Conservation (phyloP, 2,329 filamentous ascomycete species). For the Emericellopsis cladophorae region DNA sequence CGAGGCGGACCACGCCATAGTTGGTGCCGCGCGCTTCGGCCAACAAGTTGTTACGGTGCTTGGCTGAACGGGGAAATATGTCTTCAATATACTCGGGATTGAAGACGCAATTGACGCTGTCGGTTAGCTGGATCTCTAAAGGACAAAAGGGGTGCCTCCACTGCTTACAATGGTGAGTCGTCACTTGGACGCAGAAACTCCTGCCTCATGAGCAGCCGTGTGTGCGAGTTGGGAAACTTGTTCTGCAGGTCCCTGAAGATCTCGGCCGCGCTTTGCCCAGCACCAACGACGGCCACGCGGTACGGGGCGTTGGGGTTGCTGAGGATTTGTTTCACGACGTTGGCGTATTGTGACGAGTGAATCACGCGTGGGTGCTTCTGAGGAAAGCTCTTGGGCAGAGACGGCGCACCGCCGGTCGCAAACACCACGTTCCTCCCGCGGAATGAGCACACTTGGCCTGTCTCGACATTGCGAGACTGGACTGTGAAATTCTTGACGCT, state of each 20-base stretch:
- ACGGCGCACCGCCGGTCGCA: conserved; percentile 48
- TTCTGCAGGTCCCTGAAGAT: conserved; percentile 83
- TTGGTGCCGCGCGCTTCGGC: conserved; percentile 72
- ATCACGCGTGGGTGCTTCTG: conserved; percentile 60
- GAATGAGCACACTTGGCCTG: conserved; percentile 38
- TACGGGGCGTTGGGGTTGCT: conserved; percentile 43
- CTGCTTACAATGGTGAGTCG: conserved; percentile 81
- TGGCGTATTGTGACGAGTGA: conserved; percentile 79
- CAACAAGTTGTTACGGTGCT: conserved; percentile 47
- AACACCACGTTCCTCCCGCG: conserved; percentile 53
- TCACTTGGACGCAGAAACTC: conserved; percentile 82
- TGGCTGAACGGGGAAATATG: conserved; percentile 55
- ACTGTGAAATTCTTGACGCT: conserved; percentile 56
- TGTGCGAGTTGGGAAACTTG: conserved; percentile 70
- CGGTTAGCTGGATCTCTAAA: background rate
- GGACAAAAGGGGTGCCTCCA: background rate
- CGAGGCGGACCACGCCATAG: conserved; percentile 87
- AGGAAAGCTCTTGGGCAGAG: conserved; percentile 59
- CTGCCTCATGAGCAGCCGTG: conserved; percentile 67
- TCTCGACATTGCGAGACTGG: conserved; percentile 46
- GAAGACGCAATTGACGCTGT: conserved; percentile 88
- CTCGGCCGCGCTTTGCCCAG: conserved; percentile 86
- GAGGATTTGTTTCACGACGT: conserved; percentile 47
- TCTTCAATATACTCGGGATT: conserved; percentile 74
- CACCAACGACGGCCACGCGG: conserved; percentile 74